These are phyloP conservation scores for Solanum corneliomulleri DNA, from an alignment of 257 asterid species.

Conservation along the genomic window DNA sequence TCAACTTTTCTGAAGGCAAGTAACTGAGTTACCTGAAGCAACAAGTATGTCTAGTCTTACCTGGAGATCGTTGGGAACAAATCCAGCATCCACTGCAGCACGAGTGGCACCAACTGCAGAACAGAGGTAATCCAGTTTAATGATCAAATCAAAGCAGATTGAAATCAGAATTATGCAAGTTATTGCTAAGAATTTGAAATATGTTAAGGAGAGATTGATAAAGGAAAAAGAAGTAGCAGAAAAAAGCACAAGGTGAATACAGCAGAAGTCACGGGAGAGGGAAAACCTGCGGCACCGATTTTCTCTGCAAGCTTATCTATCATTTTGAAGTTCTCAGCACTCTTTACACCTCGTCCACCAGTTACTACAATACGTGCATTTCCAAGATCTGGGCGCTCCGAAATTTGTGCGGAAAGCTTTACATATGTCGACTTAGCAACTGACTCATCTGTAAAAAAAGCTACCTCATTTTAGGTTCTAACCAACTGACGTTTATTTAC, in stretches of 20 bases:
- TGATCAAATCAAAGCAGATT: not conserved
- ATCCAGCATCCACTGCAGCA: slow-evolving; percentile 99
- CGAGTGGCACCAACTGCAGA: slow-evolving; percentile 91
- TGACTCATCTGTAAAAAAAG: slow-evolving; percentile 40
- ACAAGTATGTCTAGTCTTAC: slow-evolving; percentile 15
- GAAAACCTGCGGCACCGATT: slow-evolving; percentile 97
- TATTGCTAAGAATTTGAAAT: not conserved
- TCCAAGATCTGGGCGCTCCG: slow-evolving; percentile 91
- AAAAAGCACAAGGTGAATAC: not conserved
- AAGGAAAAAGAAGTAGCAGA: not conserved
- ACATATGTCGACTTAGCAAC: slow-evolving; percentile 66
- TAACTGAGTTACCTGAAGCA: not conserved
- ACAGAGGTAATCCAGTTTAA: not conserved
- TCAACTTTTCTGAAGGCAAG: not conserved
- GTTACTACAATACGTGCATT: slow-evolving; percentile 77
- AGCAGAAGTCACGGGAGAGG: not conserved
- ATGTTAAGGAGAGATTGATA: not conserved
- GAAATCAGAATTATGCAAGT: not conserved
- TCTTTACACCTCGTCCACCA: slow-evolving; percentile 89
- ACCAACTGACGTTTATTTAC: not conserved
- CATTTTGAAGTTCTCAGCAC: slow-evolving; percentile 89
- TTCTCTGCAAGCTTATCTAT: slow-evolving; percentile 87
- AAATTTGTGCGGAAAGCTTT: slow-evolving; percentile 59
- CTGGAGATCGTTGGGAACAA: slow-evolving; percentile 96
- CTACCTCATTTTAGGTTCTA: not conserved